Evolutionary conservation across 1,284 basidiomycete genomes (phyloP), one percentile per base, ranked within the genome.

Genomic region (Baeospora myosura): DNA sequence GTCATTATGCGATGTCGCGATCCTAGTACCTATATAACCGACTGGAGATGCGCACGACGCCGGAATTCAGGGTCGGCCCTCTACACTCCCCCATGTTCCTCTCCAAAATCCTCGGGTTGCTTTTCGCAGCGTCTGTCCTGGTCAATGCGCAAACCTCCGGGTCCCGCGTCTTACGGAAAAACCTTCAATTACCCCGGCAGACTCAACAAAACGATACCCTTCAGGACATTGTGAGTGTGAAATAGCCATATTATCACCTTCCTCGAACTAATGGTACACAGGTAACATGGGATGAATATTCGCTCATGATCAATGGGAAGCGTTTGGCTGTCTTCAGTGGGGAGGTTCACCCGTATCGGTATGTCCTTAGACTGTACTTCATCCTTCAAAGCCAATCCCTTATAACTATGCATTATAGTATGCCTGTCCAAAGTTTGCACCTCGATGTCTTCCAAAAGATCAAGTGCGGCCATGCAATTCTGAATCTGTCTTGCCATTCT

Each of bases 331-430:
- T 72, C 4, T 70, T 66, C 46, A 67, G 69, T 41, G 70, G 70
- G 43, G 70, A 72, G 49, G 62, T 72, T 12, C 69, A 73, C 50
- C 68, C 71, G 18, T 71, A 68, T 49, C 57, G 69, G 70, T 63
- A 44, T 29, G 42, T 25, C 3, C 8, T 17, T 26, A 3, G 48
- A 40, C 30, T n/a, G n/a, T n/a, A n/a, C n/a, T 31, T 31, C 17
- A 17, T 3, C 11, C 5, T 2, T 18, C 4, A 20, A 31, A 17
- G n/a, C 22, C 6, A 12, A 17, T 30, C 28, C 12, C 18, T 2
- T 20, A 17, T 21, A 20, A 21, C 17, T 22, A 31, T 21, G n/a
- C 4, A 12, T 21, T 6, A 6, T 37, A 66, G 64, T 26, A 59
- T 67, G 49, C 69, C 67, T 8, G 62, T 63, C 23, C 66, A 66